Conservation (phyloP, 768 basidiomycete species). For the Mycena rosella region DNA sequence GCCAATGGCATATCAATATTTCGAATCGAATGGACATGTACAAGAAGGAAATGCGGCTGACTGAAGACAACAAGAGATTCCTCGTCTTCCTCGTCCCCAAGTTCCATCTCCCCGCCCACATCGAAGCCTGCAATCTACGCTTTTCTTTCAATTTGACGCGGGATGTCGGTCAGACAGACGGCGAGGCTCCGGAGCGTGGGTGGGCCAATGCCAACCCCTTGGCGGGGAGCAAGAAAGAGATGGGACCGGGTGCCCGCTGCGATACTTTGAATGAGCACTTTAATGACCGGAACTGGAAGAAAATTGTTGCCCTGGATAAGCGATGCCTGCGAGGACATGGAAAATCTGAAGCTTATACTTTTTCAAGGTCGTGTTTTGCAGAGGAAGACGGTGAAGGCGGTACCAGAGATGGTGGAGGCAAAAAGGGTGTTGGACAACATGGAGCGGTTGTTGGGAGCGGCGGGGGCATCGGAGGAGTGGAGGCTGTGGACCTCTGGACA, state of each 20-base stretch:
- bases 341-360: neutral
- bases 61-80: neutral
- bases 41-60: neutral
- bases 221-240: neutral
- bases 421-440: neutral
- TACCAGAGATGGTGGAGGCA: neutral
- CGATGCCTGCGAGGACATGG: neutral
- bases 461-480: neutral
- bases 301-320: neutral
- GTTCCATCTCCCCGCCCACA: neutral
- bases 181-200: too few relatives aligned
- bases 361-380: neutral
- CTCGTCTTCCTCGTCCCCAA: neutral
- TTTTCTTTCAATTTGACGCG: too few relatives aligned
- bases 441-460: neutral
- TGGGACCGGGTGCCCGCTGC: neutral
- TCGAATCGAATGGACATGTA: neutral
- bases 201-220: neutral
- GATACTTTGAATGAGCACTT: neutral
- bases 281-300: neutral
- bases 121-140: neutral
- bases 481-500: neutral
- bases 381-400: neutral
- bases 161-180: too few relatives aligned
- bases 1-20: neutral